Evolutionary conservation across 2,329 filamentous ascomycete species (phyloP), one percentile per base, ranked within the genome.

Genomic region (Paecilomyces dactylethromorphus): DNA sequence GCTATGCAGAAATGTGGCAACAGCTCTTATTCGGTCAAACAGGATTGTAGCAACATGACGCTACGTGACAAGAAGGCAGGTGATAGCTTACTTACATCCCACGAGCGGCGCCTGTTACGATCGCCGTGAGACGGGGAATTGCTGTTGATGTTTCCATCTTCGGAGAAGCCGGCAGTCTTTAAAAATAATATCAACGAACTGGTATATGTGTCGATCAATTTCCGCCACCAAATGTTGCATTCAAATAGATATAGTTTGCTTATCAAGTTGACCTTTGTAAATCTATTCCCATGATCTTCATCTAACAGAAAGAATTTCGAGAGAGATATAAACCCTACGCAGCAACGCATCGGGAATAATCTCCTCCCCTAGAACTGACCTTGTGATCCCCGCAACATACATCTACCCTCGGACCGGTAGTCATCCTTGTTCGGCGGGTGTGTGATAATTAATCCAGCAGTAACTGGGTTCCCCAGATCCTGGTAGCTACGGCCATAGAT

Each of bases 51-150:
- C 35, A 5, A 18, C 13, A 7, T 26, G 24, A 5, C 5, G 3
- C n/a, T 45, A 2, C 7, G 3, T 13, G 10, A 13, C 35, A 45
- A 45, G 12, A 45, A 45, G 12, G 35, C 18, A 22, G n/a, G 7
- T 12, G n/a, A 13, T 10, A 6, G 15, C 24, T 12, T 7, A 61
- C 73, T 58, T 66, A 75, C 74, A 76, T 77, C 63, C 75, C 75
- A 32, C 73, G 67, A 24, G 68, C 68, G 26, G 75, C 76, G 13
- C 75, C 75, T 8, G 75, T 77, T 2, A 77, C 69, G 56, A 77
- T 77, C 1, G 66, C 75, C 22, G 70, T 71, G 59, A 72, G 62
- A 31, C 51, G 63, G 15, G 56, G 50, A 52, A 29, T 24, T 15
- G 50, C n/a, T 45, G 35, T n/a, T 8, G 35, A 5, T 15, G 15